Conservation (phyloP, 2,329 filamentous ascomycete genomes). For the Apiospora arundinis region DNA sequence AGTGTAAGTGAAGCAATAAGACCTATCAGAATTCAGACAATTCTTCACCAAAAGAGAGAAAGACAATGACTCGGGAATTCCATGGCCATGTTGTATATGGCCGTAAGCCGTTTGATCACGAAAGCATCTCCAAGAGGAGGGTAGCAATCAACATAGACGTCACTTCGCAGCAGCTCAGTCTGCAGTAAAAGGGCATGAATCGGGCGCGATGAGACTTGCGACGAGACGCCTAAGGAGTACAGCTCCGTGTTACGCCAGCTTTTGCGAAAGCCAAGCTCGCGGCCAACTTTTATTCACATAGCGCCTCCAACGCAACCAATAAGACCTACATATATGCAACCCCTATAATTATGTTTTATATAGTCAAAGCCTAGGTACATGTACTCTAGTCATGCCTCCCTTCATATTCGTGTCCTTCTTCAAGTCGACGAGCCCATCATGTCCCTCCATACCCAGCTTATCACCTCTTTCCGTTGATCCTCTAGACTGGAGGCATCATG, state of each 20-base stretch:
- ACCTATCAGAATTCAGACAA: too few species aligned
- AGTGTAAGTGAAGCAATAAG: neutral
- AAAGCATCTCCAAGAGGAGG: neutral
- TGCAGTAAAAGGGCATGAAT: neutral
- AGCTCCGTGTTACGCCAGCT: neutral
- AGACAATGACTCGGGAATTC: neutral
- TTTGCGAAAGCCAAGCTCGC: neutral
- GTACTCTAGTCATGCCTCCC: neutral
- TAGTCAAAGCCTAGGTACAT: neutral
- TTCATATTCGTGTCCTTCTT: neutral
- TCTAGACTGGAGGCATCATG: neutral
- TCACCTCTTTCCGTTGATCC: neutral
- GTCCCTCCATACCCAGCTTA: neutral
- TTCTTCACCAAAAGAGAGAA: neutral
- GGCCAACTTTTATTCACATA: neutral
- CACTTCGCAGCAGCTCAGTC: neutral
- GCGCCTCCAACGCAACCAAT: neutral
- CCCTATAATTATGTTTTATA: neutral
- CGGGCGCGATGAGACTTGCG: neutral
- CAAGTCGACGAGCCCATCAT: neutral
- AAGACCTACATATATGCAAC: neutral
- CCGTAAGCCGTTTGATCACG: slow-evolving; percentile 21
- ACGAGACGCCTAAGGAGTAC: neutral
- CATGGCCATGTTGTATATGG: slow-evolving; percentile 21
- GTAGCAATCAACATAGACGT: neutral